Conservation (phyloP, 2,329 filamentous ascomycete species). For the Xylaria sp. region DNA sequence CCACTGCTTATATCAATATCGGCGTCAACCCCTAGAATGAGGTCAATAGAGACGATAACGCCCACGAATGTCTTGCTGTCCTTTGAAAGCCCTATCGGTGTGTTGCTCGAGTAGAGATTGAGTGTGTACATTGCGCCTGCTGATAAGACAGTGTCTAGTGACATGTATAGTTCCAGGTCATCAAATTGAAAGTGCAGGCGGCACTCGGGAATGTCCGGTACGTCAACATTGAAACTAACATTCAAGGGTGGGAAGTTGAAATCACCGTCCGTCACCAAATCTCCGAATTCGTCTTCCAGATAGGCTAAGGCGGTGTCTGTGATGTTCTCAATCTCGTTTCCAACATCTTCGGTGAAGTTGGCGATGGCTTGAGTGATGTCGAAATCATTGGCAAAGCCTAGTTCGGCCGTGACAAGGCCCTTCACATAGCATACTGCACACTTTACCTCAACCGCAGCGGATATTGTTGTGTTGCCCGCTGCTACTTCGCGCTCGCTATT, state of each 20-base stretch:
- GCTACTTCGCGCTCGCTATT: constrained; percentile 16
- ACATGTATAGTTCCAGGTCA: constrained; percentile 62
- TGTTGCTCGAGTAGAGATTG: constrained; percentile 59
- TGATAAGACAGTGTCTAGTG: constrained; percentile 56
- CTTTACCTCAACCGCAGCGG: constrained; percentile 53
- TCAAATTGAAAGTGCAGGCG: constrained; percentile 60
- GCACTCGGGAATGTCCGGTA: constrained; percentile 56
- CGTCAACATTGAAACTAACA: constrained; percentile 56
- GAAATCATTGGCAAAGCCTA: constrained; percentile 52
- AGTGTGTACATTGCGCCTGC: constrained; percentile 58
- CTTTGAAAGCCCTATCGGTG: constrained; percentile 55
- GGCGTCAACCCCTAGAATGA: constrained; percentile 60
- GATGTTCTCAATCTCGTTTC: constrained; percentile 50
- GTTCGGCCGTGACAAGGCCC: constrained; percentile 55
- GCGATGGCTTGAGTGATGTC: constrained; percentile 51
- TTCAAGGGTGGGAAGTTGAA: constrained; percentile 52
- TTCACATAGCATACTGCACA: constrained; percentile 63
- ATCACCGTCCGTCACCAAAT: constrained; percentile 35
- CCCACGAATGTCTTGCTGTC: constrained; percentile 56
- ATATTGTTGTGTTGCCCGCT: constrained; percentile 38
- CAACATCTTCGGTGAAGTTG: constrained; percentile 51
- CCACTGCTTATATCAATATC: constrained; percentile 63
- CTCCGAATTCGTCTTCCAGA: constrained; percentile 41
- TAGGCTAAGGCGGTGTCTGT: constrained; percentile 46
- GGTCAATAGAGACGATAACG: constrained; percentile 59